Conservation (phyloP, 495 filamentous ascomycete genomes). For the Aspergillus sclerotioniger region DNA sequence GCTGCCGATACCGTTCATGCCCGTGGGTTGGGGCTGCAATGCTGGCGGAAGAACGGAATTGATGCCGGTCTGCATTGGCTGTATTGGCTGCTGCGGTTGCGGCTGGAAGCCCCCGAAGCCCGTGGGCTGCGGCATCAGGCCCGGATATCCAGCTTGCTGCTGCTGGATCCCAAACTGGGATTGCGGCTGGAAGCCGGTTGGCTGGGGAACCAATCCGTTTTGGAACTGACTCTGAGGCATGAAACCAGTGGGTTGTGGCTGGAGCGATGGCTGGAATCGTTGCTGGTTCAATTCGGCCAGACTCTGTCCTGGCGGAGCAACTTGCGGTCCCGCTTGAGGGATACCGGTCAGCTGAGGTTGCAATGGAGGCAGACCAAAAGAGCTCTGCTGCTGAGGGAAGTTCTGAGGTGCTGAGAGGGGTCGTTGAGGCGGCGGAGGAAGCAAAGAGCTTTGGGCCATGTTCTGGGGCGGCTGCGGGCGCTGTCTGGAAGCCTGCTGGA, state of each 20-base stretch:
- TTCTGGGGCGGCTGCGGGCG: conserved; percentile 70
- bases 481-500: conserved; percentile 56
- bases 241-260: conserved; percentile 57
- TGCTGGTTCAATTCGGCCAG: conserved; percentile 68
- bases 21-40: conserved; percentile 53
- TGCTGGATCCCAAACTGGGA: conserved; percentile 54
- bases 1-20: conserved; percentile 55
- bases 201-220: conserved; percentile 49
- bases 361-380: conserved; percentile 69
- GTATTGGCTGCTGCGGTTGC: conserved; percentile 50
- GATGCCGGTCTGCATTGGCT: conserved; percentile 48
- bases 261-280: conserved; percentile 53
- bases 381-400: conserved; percentile 65
- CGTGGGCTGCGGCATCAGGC: conserved; percentile 62
- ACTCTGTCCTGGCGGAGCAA: conserved; percentile 74
- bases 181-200: conserved; percentile 51
- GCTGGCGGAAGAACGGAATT: conserved; percentile 45
- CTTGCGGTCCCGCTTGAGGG: conserved; percentile 44
- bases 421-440: conserved; percentile 79
- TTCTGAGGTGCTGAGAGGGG: conserved; percentile 89
- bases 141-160: conserved; percentile 55
- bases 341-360: conserved; percentile 86
- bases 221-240: conserved; percentile 51
- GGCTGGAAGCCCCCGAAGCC: conserved; percentile 52
- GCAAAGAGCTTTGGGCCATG: conserved; percentile 61